Percentiles rank a stretch among this genome's conserved stretches.
Evolutionary conservation across 2,329 filamentous ascomycete species (phyloP).

Genomic region (Trichophyton schoenleinii): DNA sequence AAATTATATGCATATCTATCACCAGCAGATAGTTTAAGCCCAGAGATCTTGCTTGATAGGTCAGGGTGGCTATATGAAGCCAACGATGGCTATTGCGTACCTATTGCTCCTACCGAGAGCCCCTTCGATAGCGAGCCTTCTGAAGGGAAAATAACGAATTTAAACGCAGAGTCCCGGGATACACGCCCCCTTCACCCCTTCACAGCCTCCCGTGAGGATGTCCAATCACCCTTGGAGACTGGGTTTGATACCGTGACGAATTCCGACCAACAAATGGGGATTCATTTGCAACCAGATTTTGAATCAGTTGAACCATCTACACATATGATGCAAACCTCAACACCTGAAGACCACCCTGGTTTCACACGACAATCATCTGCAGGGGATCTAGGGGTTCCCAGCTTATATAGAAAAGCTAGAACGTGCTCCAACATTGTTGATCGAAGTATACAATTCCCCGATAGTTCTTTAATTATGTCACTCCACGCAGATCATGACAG

Average conservation of each 20-base stretch:
- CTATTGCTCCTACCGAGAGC: background rate
- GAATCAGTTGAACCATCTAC: too few relatives aligned
- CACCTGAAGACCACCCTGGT: too few relatives aligned
- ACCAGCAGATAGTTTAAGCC: background rate
- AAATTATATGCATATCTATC: background rate
- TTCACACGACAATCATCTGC: too few relatives aligned
- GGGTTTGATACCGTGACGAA: too few relatives aligned
- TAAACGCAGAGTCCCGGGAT: background rate
- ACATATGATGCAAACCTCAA: too few relatives aligned
- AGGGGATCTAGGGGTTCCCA: too few relatives aligned
- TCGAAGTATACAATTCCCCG: too few relatives aligned
- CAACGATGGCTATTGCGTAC: background rate
- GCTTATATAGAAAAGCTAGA: too few relatives aligned
- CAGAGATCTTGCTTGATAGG: background rate
- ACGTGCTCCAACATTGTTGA: background rate
- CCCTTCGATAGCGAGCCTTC: background rate
- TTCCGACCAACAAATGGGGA: too few relatives aligned
- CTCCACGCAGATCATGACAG: too few relatives aligned
- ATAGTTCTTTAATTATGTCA: background rate
- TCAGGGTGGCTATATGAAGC: background rate
- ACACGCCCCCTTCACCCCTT: background rate
- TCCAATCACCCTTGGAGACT: too few relatives aligned
- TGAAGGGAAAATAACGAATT: background rate
- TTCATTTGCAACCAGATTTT: too few relatives aligned
- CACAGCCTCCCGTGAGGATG: background rate